Conservation (phyloP, 139 green algal genomes). For the Micractinium sp. region DNA sequence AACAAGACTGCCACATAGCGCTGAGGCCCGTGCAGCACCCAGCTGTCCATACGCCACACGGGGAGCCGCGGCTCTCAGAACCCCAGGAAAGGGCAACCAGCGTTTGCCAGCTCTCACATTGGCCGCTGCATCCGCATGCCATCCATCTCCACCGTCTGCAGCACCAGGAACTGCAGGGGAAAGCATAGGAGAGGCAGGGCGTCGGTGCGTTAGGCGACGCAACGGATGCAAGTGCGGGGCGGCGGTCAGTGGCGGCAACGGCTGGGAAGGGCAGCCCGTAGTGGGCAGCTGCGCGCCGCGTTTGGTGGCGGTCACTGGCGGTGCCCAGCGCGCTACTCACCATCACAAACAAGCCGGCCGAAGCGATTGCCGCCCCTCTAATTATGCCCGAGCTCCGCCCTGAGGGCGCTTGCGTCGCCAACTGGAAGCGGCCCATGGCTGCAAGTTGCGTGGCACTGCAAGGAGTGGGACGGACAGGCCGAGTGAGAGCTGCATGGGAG, state of each 20-base stretch:
- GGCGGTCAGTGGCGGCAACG: background rate
- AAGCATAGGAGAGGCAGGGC: background rate
- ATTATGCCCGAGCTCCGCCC: background rate
- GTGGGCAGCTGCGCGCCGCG: too few species aligned
- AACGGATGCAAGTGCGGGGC: background rate
- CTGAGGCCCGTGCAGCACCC: too few species aligned
- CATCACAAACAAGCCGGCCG: background rate
- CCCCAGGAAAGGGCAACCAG: too few species aligned
- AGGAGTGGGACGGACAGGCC: background rate
- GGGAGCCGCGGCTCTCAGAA: too few species aligned
- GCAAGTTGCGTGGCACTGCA: background rate
- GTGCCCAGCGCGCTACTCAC: background rate
- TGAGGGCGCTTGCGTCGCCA: background rate
- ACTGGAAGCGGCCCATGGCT: background rate
- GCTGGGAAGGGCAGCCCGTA: background rate
- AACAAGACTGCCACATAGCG: too few species aligned
- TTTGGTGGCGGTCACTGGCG: background rate
- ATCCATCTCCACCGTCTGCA: conserved; percentile 1
- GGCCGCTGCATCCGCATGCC: background rate
- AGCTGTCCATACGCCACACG: too few species aligned
- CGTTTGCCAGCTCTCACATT: background rate
- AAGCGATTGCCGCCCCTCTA: background rate
- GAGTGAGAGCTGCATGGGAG: background rate
- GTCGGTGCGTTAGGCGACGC: too few species aligned
- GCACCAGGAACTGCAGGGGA: background rate